Evolutionary conservation across 2,329 filamentous ascomycete genomes (phyloP).

Genomic region (Ophiostoma perfectum): DNA sequence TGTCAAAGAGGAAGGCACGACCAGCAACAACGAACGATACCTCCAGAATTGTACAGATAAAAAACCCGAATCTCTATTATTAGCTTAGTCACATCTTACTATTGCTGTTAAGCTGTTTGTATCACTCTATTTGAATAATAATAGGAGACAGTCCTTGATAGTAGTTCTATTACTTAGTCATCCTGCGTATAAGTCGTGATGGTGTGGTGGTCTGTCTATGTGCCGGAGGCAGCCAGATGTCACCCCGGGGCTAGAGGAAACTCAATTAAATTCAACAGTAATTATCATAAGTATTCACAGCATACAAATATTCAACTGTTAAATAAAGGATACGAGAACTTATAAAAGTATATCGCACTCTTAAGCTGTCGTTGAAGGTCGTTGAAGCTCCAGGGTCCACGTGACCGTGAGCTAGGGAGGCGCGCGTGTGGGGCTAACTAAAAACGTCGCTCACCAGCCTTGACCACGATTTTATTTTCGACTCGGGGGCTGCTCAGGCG

Average conservation of each 20-base stretch:
- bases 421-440: slow-evolving; percentile 17
- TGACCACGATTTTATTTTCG: slow-evolving; percentile 20
- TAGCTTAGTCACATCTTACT: no score
- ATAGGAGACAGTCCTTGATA: not conserved
- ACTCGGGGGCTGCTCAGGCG: slow-evolving; percentile 3
- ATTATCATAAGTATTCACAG: no score
- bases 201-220: not conserved
- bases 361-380: not conserved
- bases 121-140: no score
- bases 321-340: no score
- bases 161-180: not conserved
- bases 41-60: not conserved
- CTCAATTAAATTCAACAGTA: not conserved
- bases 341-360: not conserved
- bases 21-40: not conserved
- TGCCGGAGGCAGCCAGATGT: not conserved
- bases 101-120: no score
- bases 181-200: not conserved
- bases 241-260: not conserved
- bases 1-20: not conserved
- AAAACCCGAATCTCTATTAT: not conserved
- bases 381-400: not conserved
- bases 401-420: slow-evolving; percentile 13
- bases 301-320: no score
- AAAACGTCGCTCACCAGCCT: slow-evolving; percentile 18